Evolutionary conservation across 139 green algal species (phyloP), one percentile per base, ranked within the genome.

Genomic region (Closterium sp.): DNA sequence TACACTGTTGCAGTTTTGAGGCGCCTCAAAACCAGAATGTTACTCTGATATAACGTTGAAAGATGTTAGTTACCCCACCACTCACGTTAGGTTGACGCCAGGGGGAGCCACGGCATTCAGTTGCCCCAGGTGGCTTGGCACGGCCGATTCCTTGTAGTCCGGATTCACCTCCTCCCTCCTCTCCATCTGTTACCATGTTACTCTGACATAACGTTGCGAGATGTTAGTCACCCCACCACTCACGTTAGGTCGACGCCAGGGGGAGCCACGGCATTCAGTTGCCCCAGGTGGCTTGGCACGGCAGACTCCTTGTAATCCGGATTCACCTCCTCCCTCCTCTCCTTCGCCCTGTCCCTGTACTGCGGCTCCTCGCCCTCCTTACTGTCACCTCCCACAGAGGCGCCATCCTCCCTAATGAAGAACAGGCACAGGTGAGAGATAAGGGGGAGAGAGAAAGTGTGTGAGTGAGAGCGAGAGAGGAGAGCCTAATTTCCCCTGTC

Each of bases 401-500:
- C 38, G 19, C 38, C 38, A 9, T 66, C 38, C 19, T 66, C 38
- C 38, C 38, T 66, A 10, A 16, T 9, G 19, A 66, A 66, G 2
- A n/a, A n/a, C 12, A 83, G 64, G 16, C 64, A 83, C 10, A 3
- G 69, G 28, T 84, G 69, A 7, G 69, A 7, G 4, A 7, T 4
- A 84, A 84, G 28, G 69, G 25, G 69, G 28, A 7, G 69, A 12
- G 69, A 12, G 69, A 16, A 83, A 83, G 64, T 10, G 64, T 10
- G 16, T 10, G 69, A 84, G 25, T 28, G 28, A 7, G 6, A 84
- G 69, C 3, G 28, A n/a, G 8, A 84, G 69, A 84, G 69, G 6
- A 84, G 69, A 30, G 9, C 93, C 95, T 98, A 96, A 91, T 97
- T 96, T 28, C 96, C 96, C 16, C 96, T 96, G 87, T 98, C 96